phyloP scores from a whole-genome alignment of 345 rosid genomes.

The Eucalyptus erythrocorys region DNA sequence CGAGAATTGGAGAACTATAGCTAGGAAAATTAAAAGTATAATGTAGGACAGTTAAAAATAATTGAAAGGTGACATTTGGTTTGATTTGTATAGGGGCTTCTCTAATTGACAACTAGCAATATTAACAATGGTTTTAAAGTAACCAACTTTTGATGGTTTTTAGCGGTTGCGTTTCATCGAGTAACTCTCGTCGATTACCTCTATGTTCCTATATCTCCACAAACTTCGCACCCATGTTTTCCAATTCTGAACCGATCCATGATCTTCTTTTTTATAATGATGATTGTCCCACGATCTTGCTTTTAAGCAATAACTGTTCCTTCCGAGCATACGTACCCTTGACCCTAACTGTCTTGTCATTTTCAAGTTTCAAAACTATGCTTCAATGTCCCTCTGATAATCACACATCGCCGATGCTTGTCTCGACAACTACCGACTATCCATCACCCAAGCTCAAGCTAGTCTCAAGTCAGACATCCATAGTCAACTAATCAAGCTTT shows the following conservation, averaged over 20 bases:
- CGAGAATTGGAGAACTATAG: not conserved
- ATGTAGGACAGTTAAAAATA: not conserved
- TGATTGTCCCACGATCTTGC: too few relatives aligned
- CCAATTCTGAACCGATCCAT: not conserved
- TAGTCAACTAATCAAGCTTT: not conserved
- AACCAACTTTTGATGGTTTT: not conserved
- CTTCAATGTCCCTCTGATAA: not conserved
- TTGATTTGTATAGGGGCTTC: not conserved
- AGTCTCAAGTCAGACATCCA: not conserved
- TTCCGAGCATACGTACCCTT: rapidly evolving
- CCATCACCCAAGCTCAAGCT: not conserved
- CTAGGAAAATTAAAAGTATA: too few relatives aligned
- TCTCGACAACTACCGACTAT: not conserved
- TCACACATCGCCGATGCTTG: not conserved
- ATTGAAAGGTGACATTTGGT: not conserved
- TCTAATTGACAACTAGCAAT: not conserved
- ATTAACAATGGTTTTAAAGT: not conserved
- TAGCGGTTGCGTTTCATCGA: rapidly evolving
- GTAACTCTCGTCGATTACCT: too few relatives aligned
- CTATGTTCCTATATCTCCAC: too few relatives aligned
- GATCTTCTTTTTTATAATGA: not conserved
- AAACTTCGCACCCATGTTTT: too few relatives aligned
- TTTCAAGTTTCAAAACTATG: too few relatives aligned
- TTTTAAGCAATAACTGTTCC: too few relatives aligned
- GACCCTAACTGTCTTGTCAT: too few relatives aligned